Conservation (phyloP, 2,329 filamentous ascomycete genomes). For the Stachybotrys elegans region DNA sequence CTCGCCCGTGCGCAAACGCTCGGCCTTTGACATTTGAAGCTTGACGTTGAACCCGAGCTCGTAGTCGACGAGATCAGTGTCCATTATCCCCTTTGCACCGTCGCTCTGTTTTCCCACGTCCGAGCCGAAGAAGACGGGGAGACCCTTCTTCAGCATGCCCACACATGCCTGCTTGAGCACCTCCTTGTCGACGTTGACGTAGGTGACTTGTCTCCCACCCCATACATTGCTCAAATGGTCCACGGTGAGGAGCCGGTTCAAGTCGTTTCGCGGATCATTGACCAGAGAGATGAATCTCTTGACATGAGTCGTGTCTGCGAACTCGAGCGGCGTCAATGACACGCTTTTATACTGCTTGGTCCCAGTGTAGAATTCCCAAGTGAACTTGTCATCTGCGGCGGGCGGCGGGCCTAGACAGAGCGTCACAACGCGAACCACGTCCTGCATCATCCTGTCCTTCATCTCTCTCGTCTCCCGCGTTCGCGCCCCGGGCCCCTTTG, state of each 20-base stretch:
- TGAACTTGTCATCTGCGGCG: constrained; percentile 61
- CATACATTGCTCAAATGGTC: constrained; percentile 76
- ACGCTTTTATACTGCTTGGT: constrained; percentile 59
- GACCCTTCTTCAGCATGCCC: constrained; percentile 69
- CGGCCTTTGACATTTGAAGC: constrained; percentile 69
- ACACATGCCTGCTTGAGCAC: constrained; percentile 70
- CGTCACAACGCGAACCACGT: constrained; percentile 77
- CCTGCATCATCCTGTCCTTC: constrained; percentile 72
- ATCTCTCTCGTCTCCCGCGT: constrained; percentile 39
- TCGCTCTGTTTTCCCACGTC: constrained; percentile 84
- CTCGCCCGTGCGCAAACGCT: constrained; percentile 69
- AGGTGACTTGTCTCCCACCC: constrained; percentile 69
- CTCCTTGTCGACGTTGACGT: constrained; percentile 75
- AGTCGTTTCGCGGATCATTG: constrained; percentile 76
- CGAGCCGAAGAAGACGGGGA: constrained; percentile 83
- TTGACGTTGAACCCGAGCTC: constrained; percentile 79
- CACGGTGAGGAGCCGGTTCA: constrained; percentile 68
- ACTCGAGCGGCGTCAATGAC: constrained; percentile 61
- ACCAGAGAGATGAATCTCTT: constrained; percentile 83
- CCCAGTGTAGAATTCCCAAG: constrained; percentile 74
- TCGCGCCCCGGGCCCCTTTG: constrained; percentile 25
- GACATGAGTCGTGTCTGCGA: constrained; percentile 67
- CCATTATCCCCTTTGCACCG: constrained; percentile 67
- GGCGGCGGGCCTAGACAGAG: constrained; percentile 79
- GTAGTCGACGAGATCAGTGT: constrained; percentile 71